A percentile compares a stretch with the other conserved stretches of the same genome.
These are phyloP conservation scores for Alternaria arborescens DNA, from an alignment of 2,329 filamentous ascomycete species.

Conservation along the genomic window DNA sequence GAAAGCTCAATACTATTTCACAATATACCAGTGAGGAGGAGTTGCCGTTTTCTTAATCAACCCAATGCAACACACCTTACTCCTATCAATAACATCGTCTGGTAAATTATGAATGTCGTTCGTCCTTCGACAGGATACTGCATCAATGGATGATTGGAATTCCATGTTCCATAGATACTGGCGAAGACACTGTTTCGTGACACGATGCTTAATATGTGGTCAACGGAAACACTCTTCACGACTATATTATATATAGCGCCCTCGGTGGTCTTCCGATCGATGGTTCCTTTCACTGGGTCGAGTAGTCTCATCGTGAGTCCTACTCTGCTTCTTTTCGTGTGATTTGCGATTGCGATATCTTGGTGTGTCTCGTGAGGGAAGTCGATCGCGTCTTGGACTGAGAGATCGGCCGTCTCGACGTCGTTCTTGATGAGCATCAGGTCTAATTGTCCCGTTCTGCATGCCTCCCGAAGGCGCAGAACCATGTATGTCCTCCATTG, in stretches of 20 bases:
- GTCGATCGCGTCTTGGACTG: not conserved
- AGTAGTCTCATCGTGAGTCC: not conserved
- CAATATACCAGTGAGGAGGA: not conserved
- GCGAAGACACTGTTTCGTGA: not conserved
- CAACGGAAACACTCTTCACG: not conserved
- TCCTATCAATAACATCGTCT: not conserved
- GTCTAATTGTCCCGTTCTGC: not conserved
- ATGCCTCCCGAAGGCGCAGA: not conserved
- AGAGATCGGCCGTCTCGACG: not conserved
- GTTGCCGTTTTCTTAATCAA: not conserved
- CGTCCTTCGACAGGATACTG: rapidly evolving
- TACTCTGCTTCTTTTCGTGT: not conserved
- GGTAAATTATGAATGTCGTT: not conserved
- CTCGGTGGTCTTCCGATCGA: not conserved
- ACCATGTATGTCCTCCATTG: not conserved
- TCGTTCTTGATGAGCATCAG: not conserved
- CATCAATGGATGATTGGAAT: rapidly evolving
- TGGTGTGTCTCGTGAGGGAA: not conserved
- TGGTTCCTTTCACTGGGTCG: not conserved
- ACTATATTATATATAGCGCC: not conserved
- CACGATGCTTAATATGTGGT: not conserved
- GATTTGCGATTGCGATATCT: not conserved
- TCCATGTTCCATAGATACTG: rapidly evolving
- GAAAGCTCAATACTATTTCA: not conserved
- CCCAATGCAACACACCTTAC: not conserved